Evolutionary conservation across 352 stramenopile genomes (phyloP).

Genomic region (Phytophthora aleatoria): DNA sequence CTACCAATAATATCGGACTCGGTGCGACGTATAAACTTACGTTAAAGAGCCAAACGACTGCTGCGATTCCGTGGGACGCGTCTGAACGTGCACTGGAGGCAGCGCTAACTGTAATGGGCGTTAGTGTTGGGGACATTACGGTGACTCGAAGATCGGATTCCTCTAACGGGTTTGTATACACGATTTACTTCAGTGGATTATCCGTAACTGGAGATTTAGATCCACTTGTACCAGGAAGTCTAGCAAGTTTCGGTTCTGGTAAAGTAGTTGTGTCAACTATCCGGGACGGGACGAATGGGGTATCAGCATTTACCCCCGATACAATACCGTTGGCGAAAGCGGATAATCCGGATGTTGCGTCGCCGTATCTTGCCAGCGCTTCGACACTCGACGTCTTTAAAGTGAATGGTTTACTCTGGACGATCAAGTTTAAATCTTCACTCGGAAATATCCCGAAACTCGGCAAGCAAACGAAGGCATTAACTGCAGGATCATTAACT

Average conservation of each 20-base stretch:
- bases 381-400: conserved; percentile 67
- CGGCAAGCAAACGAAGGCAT: conserved; percentile 24
- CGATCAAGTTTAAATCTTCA: conserved; percentile 78
- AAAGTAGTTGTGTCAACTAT: conserved; percentile 43
- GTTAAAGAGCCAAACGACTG: conserved; percentile 31
- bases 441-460: conserved; percentile 67
- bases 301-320: conserved; percentile 35
- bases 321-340: conserved; percentile 58
- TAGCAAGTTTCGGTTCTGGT: conserved; percentile 35
- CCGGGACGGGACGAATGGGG: conserved; percentile 37
- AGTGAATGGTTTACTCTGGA: conserved; percentile 82
- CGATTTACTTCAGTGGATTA: conserved; percentile 68
- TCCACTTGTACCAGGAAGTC: conserved; percentile 16
- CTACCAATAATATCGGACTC: conserved; percentile 22
- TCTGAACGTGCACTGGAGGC: conserved; percentile 34
- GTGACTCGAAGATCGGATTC: conserved; percentile 57
- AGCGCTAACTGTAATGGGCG: conserved; percentile 26
- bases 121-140: conserved; percentile 42
- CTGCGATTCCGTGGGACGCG: conserved; percentile 60
- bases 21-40: conserved; percentile 51
- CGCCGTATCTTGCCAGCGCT: conserved; percentile 43
- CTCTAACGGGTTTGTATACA: conserved; percentile 69
- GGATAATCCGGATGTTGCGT: conserved; percentile 19
- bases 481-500: conserved; percentile 34
- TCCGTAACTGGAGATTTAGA: conserved; percentile 45